These are phyloP conservation scores for Coniochaeta sp. DNA, from an alignment of 2,329 filamentous ascomycete species.

Conservation along the genomic window DNA sequence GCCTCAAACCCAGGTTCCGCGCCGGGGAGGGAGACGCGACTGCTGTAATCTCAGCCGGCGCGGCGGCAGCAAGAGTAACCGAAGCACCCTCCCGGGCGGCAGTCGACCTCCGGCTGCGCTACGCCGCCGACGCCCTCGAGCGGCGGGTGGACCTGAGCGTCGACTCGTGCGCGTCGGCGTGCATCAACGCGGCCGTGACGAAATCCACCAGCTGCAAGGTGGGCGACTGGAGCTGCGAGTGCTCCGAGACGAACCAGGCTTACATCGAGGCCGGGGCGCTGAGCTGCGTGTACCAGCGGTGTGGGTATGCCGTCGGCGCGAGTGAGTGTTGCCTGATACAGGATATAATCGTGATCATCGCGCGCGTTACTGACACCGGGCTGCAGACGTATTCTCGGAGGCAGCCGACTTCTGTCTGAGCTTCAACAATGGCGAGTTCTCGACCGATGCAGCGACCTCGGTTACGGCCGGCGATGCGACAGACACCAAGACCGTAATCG, in stretches of 20 bases:
- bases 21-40: neutral
- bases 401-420: neutral
- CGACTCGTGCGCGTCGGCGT: conserved; percentile 6
- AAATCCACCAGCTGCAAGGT: conserved; percentile 7
- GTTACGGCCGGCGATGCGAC: neutral
- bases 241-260: conserved; percentile 3
- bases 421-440: neutral
- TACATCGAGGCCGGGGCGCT: conserved; percentile 3
- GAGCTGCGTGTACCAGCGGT: conserved; percentile 4
- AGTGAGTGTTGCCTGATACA: conserved; percentile 3
- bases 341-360: neutral
- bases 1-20: neutral
- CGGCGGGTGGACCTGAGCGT: neutral
- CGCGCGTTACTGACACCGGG: neutral
- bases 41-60: neutral
- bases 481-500: neutral
- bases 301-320: conserved; percentile 5
- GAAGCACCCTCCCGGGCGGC: neutral
- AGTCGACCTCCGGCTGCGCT: neutral
- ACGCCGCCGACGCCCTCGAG: neutral
- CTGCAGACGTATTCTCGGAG: neutral
- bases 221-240: conserved; percentile 7
- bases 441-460: neutral
- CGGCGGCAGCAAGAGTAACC: neutral
- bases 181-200: conserved; percentile 6